Evolutionary conservation across 2,329 filamentous ascomycete genomes (phyloP), one percentile per base, ranked within the genome.

Genomic region (Apiospora saccharicola): DNA sequence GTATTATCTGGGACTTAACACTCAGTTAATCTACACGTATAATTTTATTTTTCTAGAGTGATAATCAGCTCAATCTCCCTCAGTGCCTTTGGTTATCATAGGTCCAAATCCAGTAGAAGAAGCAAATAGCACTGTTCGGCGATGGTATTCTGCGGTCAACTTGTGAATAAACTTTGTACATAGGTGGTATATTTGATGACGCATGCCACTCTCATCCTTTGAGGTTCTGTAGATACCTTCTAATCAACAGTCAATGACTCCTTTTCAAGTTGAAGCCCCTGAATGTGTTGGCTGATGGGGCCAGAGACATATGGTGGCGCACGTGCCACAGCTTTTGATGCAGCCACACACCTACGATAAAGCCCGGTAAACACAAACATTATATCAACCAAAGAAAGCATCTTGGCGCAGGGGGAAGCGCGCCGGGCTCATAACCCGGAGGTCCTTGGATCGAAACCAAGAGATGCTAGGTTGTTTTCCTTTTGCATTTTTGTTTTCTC

Each of bases 341-440:
- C 22, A 19, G 19, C 1, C 1, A 12, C 2, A 10, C 8, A 8
- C 34, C 51, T 37, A 37, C 4, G 0, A 61, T 37, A 1, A 1
- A 37, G 0, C 2, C 16, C 16, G n/a, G 12, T 61, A 61, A 61
- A 16, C 30, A 1, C 5, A 10, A 8, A 37, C 4, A 12, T 61
- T 3, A 3, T 37, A 47, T 34, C 43, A 68, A 34, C 30, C 41
- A 26, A 46, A 12, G 10, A 73, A 74, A 77, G 76, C 76, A 76
- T 75, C 72, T 73, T 77, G 76, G 76, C 76, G 76, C 75, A 77
- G 76, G 70, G 70, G 75, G 76, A 77, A 77, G 76, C 76, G 75
- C 76, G 75, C 76, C 75, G 76, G 76, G 76, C 75, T 77, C 75
- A 77, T 77, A 77, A 77, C 76, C 75, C 75, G 76, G 75, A 77